phyloP scores from a whole-genome alignment of 1,284 basidiomycete species.

The Ganoderma resinaceum region DNA sequence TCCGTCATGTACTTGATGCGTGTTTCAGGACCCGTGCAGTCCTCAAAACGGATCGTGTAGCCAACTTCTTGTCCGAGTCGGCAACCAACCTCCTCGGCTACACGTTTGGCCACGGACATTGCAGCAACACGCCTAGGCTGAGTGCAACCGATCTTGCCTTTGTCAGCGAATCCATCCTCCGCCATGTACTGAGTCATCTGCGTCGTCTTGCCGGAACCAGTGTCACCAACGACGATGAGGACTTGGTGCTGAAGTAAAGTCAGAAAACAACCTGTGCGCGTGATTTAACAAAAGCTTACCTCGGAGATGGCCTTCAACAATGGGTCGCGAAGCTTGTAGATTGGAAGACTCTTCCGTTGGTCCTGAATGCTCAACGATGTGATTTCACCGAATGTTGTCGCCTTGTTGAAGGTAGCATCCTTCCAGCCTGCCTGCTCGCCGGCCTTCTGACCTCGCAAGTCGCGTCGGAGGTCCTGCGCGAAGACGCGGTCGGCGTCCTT shows the following conservation, averaged over 20 bases:
- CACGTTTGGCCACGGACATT: slow-evolving; percentile 99
- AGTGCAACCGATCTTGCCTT: slow-evolving; percentile 93
- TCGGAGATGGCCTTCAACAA: slow-evolving; percentile 92
- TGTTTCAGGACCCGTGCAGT: slow-evolving; percentile 97
- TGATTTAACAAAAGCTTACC: slow-evolving; percentile 52
- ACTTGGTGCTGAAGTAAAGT: slow-evolving; percentile 84
- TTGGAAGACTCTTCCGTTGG: slow-evolving; percentile 90
- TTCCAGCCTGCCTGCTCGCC: slow-evolving; percentile 92
- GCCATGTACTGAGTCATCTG: slow-evolving; percentile 85
- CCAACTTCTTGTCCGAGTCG: slow-evolving; percentile 97
- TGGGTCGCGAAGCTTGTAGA: slow-evolving; percentile 95
- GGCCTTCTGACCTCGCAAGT: slow-evolving; percentile 83
- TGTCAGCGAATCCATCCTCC: slow-evolving; percentile 80
- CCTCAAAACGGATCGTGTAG: slow-evolving; percentile 99
- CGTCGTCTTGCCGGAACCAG: slow-evolving; percentile 85
- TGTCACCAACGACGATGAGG: slow-evolving; percentile 87
- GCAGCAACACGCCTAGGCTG: slow-evolving; percentile 99
- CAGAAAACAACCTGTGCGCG: slow-evolving; percentile 25
- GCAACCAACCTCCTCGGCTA: slow-evolving; percentile 97
- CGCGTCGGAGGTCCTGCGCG: slow-evolving; percentile 92
- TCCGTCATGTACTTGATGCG: slow-evolving; percentile 99
- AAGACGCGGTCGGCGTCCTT: slow-evolving; percentile 87
- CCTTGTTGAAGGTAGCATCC: slow-evolving; percentile 93
- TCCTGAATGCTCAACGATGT: slow-evolving; percentile 93
- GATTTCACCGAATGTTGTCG: slow-evolving; percentile 95